Percentiles rank a stretch among this genome's conserved stretches.
Conservation (phyloP, 2,329 filamentous ascomycete genomes). For the Ophioceras dolichostomum region DNA sequence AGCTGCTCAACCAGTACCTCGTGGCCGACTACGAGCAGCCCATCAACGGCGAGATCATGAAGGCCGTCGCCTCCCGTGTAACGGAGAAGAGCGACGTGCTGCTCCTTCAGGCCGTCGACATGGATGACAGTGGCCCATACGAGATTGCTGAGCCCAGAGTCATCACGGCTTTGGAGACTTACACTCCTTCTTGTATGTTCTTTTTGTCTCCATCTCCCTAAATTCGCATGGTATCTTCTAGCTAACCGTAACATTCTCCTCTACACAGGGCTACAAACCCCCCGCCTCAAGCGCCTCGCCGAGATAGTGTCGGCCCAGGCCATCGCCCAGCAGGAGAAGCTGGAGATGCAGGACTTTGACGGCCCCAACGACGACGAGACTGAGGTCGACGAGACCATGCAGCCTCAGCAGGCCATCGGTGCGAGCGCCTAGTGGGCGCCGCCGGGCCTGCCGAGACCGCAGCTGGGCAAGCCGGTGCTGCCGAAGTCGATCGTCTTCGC, state of each 20-base stretch:
- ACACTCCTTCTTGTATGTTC: conserved; percentile 86
- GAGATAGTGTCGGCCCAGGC: conserved; percentile 97
- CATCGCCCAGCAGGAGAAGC: conserved; percentile 86
- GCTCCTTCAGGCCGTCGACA: conserved; percentile 86
- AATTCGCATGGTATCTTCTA: no score
- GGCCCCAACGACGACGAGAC: conserved; percentile 33
- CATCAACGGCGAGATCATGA: conserved; percentile 99
- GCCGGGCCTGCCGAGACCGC: conserved; percentile 4
- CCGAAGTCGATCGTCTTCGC: conserved; percentile 15
- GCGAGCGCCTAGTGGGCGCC: conserved; percentile 22
- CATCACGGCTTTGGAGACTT: conserved; percentile 94
- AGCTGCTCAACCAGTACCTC: conserved; percentile 95
- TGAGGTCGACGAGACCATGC: conserved; percentile 34
- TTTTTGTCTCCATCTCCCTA: conserved; percentile 3
- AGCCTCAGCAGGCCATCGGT: conserved; percentile 17
- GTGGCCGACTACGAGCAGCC: conserved; percentile 98
- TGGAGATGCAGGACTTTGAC: conserved; percentile 42
- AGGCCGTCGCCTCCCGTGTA: conserved; percentile 90
- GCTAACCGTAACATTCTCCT: no score
- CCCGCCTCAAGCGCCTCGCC: conserved; percentile 86
- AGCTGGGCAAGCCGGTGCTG: conserved; percentile 7
- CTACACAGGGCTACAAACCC: conserved; percentile 77
- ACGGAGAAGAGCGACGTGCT: conserved; percentile 98
- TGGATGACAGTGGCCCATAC: conserved; percentile 97
- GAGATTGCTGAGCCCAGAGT: conserved; percentile 95